phyloP scores from a whole-genome alignment of 108 stramenopile genomes.

The Phaeodactylum tricornutum region DNA sequence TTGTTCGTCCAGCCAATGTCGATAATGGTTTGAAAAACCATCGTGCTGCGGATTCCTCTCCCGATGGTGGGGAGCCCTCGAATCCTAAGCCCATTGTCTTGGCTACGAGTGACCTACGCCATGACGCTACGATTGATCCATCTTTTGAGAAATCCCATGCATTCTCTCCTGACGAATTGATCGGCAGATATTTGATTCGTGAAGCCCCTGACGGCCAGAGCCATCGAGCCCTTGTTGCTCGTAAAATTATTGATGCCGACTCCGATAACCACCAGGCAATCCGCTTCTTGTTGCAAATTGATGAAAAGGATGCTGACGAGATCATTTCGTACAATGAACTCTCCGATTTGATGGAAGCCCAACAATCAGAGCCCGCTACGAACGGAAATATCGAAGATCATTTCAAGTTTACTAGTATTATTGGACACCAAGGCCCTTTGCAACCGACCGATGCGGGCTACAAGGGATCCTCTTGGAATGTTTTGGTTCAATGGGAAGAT shows the following conservation, averaged over 20 bases:
- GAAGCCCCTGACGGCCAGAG: neutral
- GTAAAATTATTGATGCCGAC: neutral
- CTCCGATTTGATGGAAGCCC: conserved; percentile 2
- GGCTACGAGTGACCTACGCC: too few relatives aligned
- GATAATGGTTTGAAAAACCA: too few relatives aligned
- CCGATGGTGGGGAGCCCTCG: too few relatives aligned
- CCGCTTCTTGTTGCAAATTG: neutral
- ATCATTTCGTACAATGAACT: conserved; percentile 8
- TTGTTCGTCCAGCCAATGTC: conserved; percentile 6
- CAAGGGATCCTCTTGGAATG: conserved; percentile 22
- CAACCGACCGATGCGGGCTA: conserved; percentile 3
- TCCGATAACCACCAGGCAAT: neutral
- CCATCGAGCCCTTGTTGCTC: neutral
- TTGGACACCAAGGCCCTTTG: conserved; percentile 16
- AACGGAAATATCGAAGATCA: neutral
- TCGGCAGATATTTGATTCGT: neutral
- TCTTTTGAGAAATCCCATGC: too few relatives aligned
- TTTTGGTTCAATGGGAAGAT: conserved; percentile 21
- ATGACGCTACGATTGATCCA: too few relatives aligned
- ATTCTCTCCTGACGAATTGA: too few relatives aligned
- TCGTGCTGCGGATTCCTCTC: too few relatives aligned
- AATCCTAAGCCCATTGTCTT: too few relatives aligned
- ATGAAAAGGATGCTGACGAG: conserved; percentile 1
- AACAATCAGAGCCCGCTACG: conserved; percentile 1
- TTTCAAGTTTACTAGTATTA: conserved; percentile 6